A percentile compares a stretch with the other conserved stretches of the same genome.
Conservation (phyloP, 2,329 filamentous ascomycete genomes). For the Bipolaris zeicola region DNA sequence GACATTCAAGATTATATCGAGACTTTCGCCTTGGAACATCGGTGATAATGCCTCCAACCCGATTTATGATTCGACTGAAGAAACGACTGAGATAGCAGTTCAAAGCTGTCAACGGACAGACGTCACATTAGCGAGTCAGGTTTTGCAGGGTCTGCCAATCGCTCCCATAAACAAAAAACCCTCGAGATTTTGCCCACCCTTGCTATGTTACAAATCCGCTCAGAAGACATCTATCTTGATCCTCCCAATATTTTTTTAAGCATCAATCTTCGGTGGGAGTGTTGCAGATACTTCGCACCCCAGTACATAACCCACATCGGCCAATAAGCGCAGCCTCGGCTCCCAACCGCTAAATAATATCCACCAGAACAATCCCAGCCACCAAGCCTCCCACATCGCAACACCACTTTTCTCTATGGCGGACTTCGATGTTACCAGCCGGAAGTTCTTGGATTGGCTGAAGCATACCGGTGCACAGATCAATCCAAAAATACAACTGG, state of each 20-base stretch:
- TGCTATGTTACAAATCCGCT: background rate
- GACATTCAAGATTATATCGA: too few species aligned
- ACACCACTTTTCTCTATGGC: conserved; percentile 29
- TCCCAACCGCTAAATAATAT: conserved; percentile 26
- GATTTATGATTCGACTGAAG: background rate
- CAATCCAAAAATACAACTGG: conserved; percentile 63
- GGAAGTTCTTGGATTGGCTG: conserved; percentile 64
- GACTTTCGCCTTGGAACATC: too few species aligned
- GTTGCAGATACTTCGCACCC: conserved; percentile 5
- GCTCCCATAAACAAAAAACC: background rate
- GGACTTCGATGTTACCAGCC: conserved; percentile 52
- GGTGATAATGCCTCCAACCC: background rate
- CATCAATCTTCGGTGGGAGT: background rate
- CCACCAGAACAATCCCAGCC: conserved; percentile 22
- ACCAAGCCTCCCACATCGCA: conserved; percentile 21
- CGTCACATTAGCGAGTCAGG: conserved; percentile 7
- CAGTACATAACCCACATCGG: conserved; percentile 9
- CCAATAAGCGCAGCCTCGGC: conserved; percentile 34
- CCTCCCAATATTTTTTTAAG: background rate
- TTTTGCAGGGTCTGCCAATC: conserved; percentile 6
- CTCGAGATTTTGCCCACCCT: background rate
- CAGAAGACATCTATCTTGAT: background rate
- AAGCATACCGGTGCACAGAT: conserved; percentile 58
- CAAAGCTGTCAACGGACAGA: background rate
- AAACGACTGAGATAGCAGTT: background rate